These are phyloP conservation scores for Plectosphaerella plurivora DNA, from an alignment of 2,329 filamentous ascomycete genomes.

Conservation along the genomic window DNA sequence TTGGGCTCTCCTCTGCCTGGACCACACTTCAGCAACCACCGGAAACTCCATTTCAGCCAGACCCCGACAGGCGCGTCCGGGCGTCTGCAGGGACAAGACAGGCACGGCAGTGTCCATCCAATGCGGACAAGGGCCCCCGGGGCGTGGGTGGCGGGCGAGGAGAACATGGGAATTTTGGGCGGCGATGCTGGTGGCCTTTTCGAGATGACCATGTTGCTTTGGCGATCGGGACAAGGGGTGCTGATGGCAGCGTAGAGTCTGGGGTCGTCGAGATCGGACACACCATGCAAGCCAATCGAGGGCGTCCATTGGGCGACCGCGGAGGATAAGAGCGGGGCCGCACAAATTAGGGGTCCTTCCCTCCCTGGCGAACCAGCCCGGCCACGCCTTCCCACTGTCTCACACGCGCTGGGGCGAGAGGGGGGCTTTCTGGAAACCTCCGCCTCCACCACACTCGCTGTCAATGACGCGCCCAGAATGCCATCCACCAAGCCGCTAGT, in stretches of 20 bases:
- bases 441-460: too few relatives aligned
- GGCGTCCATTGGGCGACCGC: background rate
- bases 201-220: slow-evolving; percentile 2
- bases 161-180: slow-evolving; percentile 2
- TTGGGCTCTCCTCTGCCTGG: too few relatives aligned
- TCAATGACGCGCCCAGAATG: too few relatives aligned
- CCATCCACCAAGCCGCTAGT: too few relatives aligned
- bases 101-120: background rate
- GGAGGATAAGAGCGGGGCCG: background rate
- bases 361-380: background rate
- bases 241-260: slow-evolving; percentile 1
- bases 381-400: too few relatives aligned
- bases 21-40: too few relatives aligned
- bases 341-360: background rate
- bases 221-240: slow-evolving; percentile 3
- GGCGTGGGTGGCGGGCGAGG: background rate
- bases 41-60: background rate
- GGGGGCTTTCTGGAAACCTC: too few relatives aligned
- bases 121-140: background rate
- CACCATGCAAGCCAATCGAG: background rate
- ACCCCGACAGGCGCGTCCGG: too few relatives aligned
- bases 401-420: too few relatives aligned
- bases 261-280: slow-evolving; percentile 2
- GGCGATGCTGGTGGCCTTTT: background rate
- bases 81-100: too few relatives aligned